Conservation (phyloP, 768 basidiomycete genomes). For the Boletus sensibilis region DNA sequence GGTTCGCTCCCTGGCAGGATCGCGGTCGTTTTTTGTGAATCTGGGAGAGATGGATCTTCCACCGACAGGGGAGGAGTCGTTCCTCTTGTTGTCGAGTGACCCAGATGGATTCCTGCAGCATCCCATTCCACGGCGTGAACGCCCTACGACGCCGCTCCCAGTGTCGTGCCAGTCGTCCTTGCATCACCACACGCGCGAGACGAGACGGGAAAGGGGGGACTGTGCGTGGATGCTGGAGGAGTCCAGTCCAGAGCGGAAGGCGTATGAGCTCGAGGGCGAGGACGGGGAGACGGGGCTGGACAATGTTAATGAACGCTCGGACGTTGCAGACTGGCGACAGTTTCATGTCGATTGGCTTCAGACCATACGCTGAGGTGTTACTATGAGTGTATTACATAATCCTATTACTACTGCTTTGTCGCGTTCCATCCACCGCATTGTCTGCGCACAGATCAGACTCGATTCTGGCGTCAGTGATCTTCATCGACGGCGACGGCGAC, state of each 20-base stretch:
- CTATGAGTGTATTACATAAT: slow-evolving; percentile 19
- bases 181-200: slow-evolving; percentile 16
- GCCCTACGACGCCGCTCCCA: slow-evolving; percentile 32
- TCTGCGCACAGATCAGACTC: slow-evolving; percentile 17
- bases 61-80: slow-evolving; percentile 41
- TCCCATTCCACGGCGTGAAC: slow-evolving; percentile 24
- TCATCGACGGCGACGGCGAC: slow-evolving; percentile 3
- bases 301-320: neutral
- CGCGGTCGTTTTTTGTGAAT: slow-evolving; percentile 47
- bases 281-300: slow-evolving; percentile 29
- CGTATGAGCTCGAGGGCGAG: slow-evolving; percentile 32
- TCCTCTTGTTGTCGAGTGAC: slow-evolving; percentile 42
- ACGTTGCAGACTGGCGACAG: slow-evolving; percentile 49
- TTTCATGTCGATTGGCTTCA: slow-evolving; percentile 48
- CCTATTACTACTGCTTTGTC: neutral
- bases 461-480: slow-evolving; percentile 6
- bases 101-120: slow-evolving; percentile 24
- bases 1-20: slow-evolving; percentile 40
- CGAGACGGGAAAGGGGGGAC: slow-evolving; percentile 33
- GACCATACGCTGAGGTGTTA: slow-evolving; percentile 3
- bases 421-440: slow-evolving; percentile 8
- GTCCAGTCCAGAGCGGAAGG: slow-evolving; percentile 28
- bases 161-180: slow-evolving; percentile 32
- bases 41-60: slow-evolving; percentile 31
- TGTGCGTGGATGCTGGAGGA: slow-evolving; percentile 43